These are phyloP conservation scores for Nigrospora osmanthi DNA, from an alignment of 2,329 filamentous ascomycete species.

Conservation along the genomic window DNA sequence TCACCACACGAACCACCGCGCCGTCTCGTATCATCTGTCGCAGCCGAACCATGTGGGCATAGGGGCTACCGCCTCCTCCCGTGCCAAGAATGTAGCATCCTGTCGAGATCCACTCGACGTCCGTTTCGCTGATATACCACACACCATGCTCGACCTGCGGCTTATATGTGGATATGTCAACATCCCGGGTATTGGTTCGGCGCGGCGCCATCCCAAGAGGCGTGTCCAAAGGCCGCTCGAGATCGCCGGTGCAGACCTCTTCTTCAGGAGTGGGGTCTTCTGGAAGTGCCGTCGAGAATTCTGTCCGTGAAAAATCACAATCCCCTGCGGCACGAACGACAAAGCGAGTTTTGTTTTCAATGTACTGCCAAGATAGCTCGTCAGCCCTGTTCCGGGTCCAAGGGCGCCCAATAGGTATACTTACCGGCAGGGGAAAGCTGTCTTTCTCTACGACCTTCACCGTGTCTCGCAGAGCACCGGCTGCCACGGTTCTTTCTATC, in stretches of 20 bases:
- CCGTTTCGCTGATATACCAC: constrained; percentile 51
- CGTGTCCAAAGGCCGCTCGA: no score
- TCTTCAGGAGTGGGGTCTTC: constrained; percentile 1
- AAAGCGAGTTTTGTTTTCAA: constrained; percentile 44
- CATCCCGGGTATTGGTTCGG: constrained; percentile 8
- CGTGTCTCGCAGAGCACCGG: constrained; percentile 34
- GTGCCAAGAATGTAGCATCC: constrained; percentile 56
- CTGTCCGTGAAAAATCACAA: constrained; percentile 36
- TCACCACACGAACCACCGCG: constrained; percentile 42
- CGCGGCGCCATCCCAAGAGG: neutral
- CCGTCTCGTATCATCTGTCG: constrained; percentile 42
- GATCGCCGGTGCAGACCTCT: no score
- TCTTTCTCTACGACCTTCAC: constrained; percentile 45
- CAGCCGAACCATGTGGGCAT: constrained; percentile 41
- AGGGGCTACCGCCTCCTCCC: constrained; percentile 51
- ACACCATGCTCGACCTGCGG: constrained; percentile 41
- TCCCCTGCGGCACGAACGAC: constrained; percentile 54
- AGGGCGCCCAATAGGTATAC: constrained; percentile 1
- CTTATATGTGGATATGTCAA: constrained; percentile 29
- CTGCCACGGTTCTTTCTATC: constrained; percentile 33
- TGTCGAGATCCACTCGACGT: constrained; percentile 47
- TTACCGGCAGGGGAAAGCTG: constrained; percentile 42
- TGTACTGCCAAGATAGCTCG: constrained; percentile 25
- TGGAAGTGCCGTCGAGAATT: constrained; percentile 9
- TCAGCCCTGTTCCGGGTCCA: constrained; percentile 1